Evolutionary conservation across 441 rosid species (phyloP).

Genomic region (Corymbia citriodora): DNA sequence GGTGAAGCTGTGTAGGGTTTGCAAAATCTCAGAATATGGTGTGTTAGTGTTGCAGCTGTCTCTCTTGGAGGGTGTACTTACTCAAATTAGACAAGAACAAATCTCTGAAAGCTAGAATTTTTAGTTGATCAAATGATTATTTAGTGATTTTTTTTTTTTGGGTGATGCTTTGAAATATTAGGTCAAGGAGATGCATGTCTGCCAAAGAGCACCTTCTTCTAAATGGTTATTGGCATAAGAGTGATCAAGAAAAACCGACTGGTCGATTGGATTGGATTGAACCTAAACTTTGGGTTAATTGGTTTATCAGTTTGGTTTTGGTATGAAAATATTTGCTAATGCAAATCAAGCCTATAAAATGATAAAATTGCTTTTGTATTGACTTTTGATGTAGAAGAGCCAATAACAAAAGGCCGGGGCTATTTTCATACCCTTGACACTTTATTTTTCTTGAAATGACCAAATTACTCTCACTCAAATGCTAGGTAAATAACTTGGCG

Average conservation of each 20-base stretch:
- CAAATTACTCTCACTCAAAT: neutral
- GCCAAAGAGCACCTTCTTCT: neutral
- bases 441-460: neutral
- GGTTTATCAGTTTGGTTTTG: neutral
- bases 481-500: neutral
- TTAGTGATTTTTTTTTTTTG: neutral
- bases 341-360: neutral
- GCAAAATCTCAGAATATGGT: neutral
- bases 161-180: neutral
- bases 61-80: neutral
- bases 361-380: neutral
- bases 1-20: constrained; percentile 10
- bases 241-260: neutral
- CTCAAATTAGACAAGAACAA: neutral
- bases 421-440: neutral
- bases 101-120: neutral
- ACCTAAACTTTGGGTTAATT: neutral
- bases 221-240: neutral
- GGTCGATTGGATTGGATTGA: neutral
- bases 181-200: neutral
- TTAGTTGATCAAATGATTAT: neutral
- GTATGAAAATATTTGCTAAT: neutral
- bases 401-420: neutral
- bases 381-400: neutral
- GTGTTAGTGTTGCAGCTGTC: neutral